A percentile compares a stretch with the other conserved stretches of the same genome.
These are phyloP conservation scores for Tolypocladium sp. DNA, from an alignment of 2,329 filamentous ascomycete species.

Conservation along the genomic window DNA sequence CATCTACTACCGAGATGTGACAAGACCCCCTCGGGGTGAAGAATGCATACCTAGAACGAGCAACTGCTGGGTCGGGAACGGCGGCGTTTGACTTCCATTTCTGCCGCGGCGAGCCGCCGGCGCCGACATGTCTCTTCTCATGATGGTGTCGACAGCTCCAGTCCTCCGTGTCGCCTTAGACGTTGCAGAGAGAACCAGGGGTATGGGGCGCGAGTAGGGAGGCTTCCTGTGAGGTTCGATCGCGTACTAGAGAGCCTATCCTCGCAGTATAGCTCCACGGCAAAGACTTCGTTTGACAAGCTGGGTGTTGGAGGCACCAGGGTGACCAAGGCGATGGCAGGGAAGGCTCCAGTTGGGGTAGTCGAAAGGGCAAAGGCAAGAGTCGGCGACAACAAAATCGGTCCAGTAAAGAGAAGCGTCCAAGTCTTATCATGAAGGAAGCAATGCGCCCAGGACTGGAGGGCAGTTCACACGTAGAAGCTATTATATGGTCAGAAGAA, in stretches of 20 bases:
- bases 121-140: constrained; percentile 18
- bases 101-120: constrained; percentile 12
- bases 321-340: neutral
- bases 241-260: neutral
- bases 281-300: neutral
- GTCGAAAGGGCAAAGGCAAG: neutral
- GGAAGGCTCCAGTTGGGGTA: neutral
- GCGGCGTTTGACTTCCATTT: constrained; percentile 14
- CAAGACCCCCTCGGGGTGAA: neutral
- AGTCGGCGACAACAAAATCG: neutral
- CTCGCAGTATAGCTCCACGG: neutral
- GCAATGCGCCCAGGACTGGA: constrained; percentile 6
- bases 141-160: constrained; percentile 7
- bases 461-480: neutral
- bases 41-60: constrained; percentile 39
- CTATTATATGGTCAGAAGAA: constrained; percentile 11
- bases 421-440: neutral
- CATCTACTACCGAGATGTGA: neutral
- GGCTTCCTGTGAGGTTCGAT: neutral
- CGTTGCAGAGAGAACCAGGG: neutral
- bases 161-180: neutral
- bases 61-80: constrained; percentile 36
- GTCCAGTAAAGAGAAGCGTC: neutral
- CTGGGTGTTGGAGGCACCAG: neutral
- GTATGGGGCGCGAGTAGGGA: neutral